Conservation (phyloP, 1,139 yeast species). For the Kodamaea alishanica region DNA sequence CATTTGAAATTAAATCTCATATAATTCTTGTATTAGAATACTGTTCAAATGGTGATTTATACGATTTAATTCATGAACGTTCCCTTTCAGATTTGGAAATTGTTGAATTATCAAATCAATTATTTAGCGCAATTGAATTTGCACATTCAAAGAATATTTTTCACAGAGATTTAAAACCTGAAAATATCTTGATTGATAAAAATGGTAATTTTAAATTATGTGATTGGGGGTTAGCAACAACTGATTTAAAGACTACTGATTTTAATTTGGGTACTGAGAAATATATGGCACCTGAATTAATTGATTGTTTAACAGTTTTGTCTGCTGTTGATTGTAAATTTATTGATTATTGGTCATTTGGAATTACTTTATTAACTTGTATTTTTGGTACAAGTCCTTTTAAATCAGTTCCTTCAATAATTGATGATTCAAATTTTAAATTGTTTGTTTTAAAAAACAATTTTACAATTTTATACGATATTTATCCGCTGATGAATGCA, state of each 20-base stretch:
- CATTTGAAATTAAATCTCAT: conserved; percentile 40
- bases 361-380: conserved; percentile 42
- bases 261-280: conserved; percentile 55
- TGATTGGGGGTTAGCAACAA: conserved; percentile 57
- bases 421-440: conserved; percentile 35
- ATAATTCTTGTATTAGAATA: conserved; percentile 48
- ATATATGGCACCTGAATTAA: conserved; percentile 54
- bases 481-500: conserved; percentile 39
- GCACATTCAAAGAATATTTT: conserved; percentile 44
- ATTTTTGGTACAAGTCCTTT: conserved; percentile 49
- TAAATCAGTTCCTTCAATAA: conserved; percentile 25
- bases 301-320: conserved; percentile 21
- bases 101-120: conserved; percentile 27
- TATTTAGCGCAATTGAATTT: conserved; percentile 36
- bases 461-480: conserved; percentile 36
- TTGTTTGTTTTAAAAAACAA: conserved; percentile 35
- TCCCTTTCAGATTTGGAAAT: conserved; percentile 13
- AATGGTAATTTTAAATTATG: conserved; percentile 45
- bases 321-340: conserved; percentile 28
- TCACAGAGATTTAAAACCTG: conserved; percentile 57
- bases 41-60: conserved; percentile 49
- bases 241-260: conserved; percentile 31
- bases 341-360: conserved; percentile 41
- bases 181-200: conserved; percentile 43
- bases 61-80: conserved; percentile 37